Evolutionary conservation across 2,329 filamentous ascomycete species (phyloP), one percentile per base, ranked within the genome.

Genomic region (Paecilomyces niveus): DNA sequence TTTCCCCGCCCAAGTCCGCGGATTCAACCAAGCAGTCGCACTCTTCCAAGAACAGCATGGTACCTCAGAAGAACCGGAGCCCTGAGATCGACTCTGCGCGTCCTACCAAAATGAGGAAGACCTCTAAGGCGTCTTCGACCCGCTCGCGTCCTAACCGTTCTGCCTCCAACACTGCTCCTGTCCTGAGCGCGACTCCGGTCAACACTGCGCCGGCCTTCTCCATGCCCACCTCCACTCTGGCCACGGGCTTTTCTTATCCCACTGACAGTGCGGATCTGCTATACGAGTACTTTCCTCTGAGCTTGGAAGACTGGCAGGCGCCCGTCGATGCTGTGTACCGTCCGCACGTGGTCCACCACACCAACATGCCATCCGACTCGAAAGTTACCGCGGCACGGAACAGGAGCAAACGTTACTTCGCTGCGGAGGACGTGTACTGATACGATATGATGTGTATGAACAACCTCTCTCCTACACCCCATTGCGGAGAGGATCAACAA

Each of bases 261-360:
- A 73, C 70, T 39, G 91, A 96, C 66, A 88, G 88, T 65, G 87
- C 87, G 0, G 92, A 97, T 73, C 78, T 92, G 63, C 78, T 97
- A 18, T 97, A 97, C 70, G 92, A 97, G 75, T 97, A 97, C 70
- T 97, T 97, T 63, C 92, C 92, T 0, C 80, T 97, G 15, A 92
- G 89, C 54, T 77, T 96, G 59, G 92, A 97, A 71, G 92, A 97
- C 69, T 97, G 84, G 87, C 91, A 92, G 84, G 89, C 89, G 1
- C 91, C 90, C 0, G 90, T 95, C 2, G 91, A 96, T 73, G 91
- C 91, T 4, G 88, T 96, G 15, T 96, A 96, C 71, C 82, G 91
- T 54, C 93, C 92, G 5, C 92, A 97, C 72, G 90, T 96, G 15
- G 92, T 97, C 2, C 93, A 97, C 74, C 92, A 97, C 71, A 93